Conservation (phyloP, 306 rosid species). For the Phaseolus lunatus region DNA sequence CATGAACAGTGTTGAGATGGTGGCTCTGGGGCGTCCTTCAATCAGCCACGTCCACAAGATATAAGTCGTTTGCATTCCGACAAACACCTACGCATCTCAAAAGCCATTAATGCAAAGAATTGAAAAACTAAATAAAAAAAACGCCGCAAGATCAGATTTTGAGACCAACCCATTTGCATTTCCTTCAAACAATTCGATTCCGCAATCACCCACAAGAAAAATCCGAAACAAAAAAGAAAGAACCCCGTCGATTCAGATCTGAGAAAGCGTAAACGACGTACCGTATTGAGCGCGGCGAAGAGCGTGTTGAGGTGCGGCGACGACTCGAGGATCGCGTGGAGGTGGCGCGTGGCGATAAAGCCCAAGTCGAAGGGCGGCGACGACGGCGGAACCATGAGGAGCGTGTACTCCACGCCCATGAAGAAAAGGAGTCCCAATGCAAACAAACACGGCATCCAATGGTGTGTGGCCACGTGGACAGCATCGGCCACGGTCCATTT, state of each 20-base stretch:
- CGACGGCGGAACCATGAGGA: slow-evolving; percentile 81
- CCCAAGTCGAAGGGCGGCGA: slow-evolving; percentile 92
- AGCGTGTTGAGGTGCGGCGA: slow-evolving; percentile 76
- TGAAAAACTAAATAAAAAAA: too few relatives aligned
- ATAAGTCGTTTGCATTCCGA: slow-evolving; percentile 87
- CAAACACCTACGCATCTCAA: slow-evolving; percentile 64
- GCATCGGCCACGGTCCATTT: slow-evolving; percentile 74
- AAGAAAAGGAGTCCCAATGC: slow-evolving; percentile 73
- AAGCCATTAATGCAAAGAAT: background rate
- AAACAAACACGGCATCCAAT: slow-evolving; percentile 83
- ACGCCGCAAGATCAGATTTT: slow-evolving; percentile 1
- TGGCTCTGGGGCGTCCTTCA: slow-evolving; percentile 93
- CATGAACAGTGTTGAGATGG: slow-evolving; percentile 84
- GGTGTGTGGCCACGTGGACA: slow-evolving; percentile 67
- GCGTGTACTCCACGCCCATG: slow-evolving; percentile 97
- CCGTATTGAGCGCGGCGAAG: slow-evolving; percentile 82
- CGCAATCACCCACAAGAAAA: background rate
- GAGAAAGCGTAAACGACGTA: slow-evolving; percentile 16
- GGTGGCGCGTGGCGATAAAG: slow-evolving; percentile 68
- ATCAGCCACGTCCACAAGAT: slow-evolving; percentile 84
- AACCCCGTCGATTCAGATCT: slow-evolving; percentile 18
- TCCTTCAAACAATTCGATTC: background rate
- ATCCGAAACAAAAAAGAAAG: background rate
- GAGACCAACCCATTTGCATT: slow-evolving; percentile 35
- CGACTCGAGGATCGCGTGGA: slow-evolving; percentile 66